Conservation (phyloP, 257 asterid genomes). For the Nicotiana undulata region DNA sequence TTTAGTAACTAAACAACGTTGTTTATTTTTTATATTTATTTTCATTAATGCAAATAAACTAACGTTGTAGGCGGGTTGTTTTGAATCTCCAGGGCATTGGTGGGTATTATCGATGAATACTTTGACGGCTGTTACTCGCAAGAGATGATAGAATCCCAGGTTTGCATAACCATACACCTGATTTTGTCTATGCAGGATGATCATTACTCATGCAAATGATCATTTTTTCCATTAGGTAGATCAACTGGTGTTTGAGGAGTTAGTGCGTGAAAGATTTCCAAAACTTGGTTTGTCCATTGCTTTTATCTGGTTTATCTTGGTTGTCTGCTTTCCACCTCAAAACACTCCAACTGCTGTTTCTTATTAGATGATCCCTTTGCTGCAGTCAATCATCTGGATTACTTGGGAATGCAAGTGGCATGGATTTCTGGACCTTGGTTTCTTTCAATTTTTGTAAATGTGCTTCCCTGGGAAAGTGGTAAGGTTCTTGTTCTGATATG, state of each 20-base stretch:
- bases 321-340: conserved; percentile 4
- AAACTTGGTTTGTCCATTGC: conserved; percentile 56
- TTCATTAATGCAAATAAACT: conserved; percentile 12
- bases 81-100: conserved; percentile 69
- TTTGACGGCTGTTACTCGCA: conserved; percentile 83
- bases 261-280: conserved; percentile 86
- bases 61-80: conserved; percentile 25
- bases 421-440: conserved; percentile 91
- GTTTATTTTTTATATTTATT: neutral
- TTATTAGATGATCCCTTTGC: conserved; percentile 12
- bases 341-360: neutral
- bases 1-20: neutral
- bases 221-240: conserved; percentile 48
- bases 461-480: conserved; percentile 99
- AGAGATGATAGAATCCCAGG: conserved; percentile 96
- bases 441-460: conserved; percentile 76
- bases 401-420: conserved; percentile 87
- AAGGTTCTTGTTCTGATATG: conserved; percentile 19
- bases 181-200: neutral
- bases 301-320: neutral
- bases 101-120: conserved; percentile 80
- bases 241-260: conserved; percentile 91
- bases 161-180: conserved; percentile 21
- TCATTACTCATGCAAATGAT: neutral
- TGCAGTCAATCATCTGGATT: conserved; percentile 87